Evolutionary conservation across 2,329 filamentous ascomycete genomes (phyloP), one percentile per base, ranked within the genome.

Genomic region (Remersonia thermophila): DNA sequence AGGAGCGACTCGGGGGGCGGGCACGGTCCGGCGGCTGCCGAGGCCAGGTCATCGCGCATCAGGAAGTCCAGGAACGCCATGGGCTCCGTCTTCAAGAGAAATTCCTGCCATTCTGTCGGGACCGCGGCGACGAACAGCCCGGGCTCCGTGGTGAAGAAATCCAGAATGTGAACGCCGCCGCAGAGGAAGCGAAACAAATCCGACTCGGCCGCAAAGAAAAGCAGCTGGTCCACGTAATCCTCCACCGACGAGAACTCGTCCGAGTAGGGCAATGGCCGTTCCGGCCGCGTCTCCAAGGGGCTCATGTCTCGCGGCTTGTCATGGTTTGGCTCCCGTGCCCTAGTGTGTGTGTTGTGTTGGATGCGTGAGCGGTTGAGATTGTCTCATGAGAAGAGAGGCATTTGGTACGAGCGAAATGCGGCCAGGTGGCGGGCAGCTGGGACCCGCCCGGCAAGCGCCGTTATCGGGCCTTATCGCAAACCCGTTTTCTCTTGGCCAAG

Each of bases 131-230:
- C 73, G 55, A 94, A 98, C 0, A 95, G 69, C 44, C 85, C 81
- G 4, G 85, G 83, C 32, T 85, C 74, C 29, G 76, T 74, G 2
- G 86, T 95, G 61, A 95, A 85, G 60, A 98, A 96, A 56, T 98
- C 91, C 38, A 96, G 69, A 44, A 98, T 87, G 54, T 98, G 91
- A 1, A 96, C 83, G n/a, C 89, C 87, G 36, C 91, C 91, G 54
- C 86, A 94, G n/a, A 98, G 69, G 17, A 83, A 84, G 46, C 84
- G 81, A 48, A 95, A 86, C 1, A 85, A 66, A 36, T 79, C 72
- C 31, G 81, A 83, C 2, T 75, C 77, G 5, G 77, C 77, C 2
- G 78, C 73, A 51, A 96, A 94, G 14, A 74, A 55, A 17, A 96
- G 67, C 10, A 96, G 71, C 13, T 77, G 77, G 17, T 83, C 67